Conservation (phyloP, 2,329 filamentous ascomycete species). For the Fusarium sororula region DNA sequence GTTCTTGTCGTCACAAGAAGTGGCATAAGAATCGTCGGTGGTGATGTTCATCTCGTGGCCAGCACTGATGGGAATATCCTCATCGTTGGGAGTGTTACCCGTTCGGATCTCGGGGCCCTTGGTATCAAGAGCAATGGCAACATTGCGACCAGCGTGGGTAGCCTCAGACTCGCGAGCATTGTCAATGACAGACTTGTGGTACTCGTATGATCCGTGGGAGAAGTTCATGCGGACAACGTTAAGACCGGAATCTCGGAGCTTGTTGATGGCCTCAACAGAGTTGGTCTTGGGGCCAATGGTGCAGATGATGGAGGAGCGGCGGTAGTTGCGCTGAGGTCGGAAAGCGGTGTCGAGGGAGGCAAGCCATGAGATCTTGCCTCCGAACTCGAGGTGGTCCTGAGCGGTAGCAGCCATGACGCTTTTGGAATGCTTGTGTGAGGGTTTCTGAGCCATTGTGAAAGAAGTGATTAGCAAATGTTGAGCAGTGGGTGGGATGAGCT, state of each 20-base stretch:
- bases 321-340: constrained; percentile 87
- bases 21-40: constrained; percentile 92
- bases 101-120: constrained; percentile 71
- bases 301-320: constrained; percentile 97
- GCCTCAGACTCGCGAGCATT: constrained; percentile 89
- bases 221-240: constrained; percentile 99
- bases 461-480: constrained; percentile 30
- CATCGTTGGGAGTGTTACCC: constrained; percentile 79
- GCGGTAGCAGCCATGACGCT: constrained; percentile 70
- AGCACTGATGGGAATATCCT: constrained; percentile 86
- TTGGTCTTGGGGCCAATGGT: constrained; percentile 99
- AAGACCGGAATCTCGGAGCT: constrained; percentile 87
- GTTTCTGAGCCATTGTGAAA: constrained; percentile 47
- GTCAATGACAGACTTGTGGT: constrained; percentile 98
- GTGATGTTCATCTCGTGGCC: constrained; percentile 94
- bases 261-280: constrained; percentile 95
- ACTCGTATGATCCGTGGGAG: constrained; percentile 82
- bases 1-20: constrained; percentile 85
- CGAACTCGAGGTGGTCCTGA: constrained; percentile 85
- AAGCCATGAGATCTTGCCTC: constrained; percentile 74
- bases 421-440: constrained; percentile 45
- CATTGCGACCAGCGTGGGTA: constrained; percentile 79
- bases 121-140: constrained; percentile 91
- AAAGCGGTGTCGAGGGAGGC: constrained; percentile 86
- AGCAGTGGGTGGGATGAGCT: constrained; percentile 16